Percentiles rank a stretch among this genome's conserved stretches.
These are phyloP conservation scores for Scytalidium lignicola DNA, from an alignment of 2,329 filamentous ascomycete species.

Conservation along the genomic window DNA sequence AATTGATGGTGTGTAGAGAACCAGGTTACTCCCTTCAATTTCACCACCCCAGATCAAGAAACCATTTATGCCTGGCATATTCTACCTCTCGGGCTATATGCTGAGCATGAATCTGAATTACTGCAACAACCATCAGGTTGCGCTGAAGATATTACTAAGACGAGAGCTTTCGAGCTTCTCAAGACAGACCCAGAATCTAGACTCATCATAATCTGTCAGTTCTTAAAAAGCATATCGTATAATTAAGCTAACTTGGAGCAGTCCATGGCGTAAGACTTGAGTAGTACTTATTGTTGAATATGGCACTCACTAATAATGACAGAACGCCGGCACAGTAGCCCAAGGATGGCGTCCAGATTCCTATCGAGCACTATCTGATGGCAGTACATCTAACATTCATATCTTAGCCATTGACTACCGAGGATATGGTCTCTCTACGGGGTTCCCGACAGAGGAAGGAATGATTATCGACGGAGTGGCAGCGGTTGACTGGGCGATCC, in stretches of 20 bases:
- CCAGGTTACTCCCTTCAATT: constrained; percentile 80
- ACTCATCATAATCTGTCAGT: constrained; percentile 59
- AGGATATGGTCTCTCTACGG: constrained; percentile 77
- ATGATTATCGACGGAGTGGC: constrained; percentile 74
- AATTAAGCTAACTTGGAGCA: constrained; percentile 25
- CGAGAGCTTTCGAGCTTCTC: constrained; percentile 56
- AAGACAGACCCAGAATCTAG: constrained; percentile 57
- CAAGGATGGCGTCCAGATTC: constrained; percentile 71
- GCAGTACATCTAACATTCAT: constrained; percentile 65
- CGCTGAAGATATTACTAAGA: constrained; percentile 46
- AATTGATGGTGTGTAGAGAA: constrained; percentile 50
- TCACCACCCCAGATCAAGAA: constrained; percentile 71
- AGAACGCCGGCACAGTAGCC: constrained; percentile 84
- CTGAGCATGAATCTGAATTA: constrained; percentile 62
- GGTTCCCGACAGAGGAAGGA: constrained; percentile 74
- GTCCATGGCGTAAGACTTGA: constrained; percentile 55
- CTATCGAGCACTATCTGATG: constrained; percentile 71
- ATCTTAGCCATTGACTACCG: constrained; percentile 88
- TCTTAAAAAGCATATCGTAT: constrained; percentile 26
- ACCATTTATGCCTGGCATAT: constrained; percentile 87
- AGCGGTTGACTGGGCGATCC: constrained; percentile 66
- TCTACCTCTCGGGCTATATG: constrained; percentile 71
- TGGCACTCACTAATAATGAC: constrained; percentile 12
- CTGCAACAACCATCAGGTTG: constrained; percentile 38
- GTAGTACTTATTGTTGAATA: not conserved